A percentile compares a stretch with the other conserved stretches of the same genome.
Evolutionary conservation across 2,329 filamentous ascomycete species (phyloP).

Genomic region (Fusarium illudens): DNA sequence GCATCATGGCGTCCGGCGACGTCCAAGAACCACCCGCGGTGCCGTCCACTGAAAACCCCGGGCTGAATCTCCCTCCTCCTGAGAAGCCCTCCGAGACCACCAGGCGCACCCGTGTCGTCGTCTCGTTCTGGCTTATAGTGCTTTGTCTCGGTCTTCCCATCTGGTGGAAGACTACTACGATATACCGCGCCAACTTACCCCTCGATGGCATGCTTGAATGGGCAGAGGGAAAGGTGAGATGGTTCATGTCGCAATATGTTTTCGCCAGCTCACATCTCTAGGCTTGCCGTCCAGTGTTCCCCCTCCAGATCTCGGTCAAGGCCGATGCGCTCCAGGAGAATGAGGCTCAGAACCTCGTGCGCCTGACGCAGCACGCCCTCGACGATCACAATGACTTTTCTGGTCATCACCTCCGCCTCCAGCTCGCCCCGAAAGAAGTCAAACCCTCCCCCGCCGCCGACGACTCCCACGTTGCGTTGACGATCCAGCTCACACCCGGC

Average conservation of each 20-base stretch:
- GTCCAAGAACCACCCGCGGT: conserved; percentile 30
- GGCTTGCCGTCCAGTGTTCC: conserved; percentile 89
- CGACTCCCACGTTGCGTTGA: conserved; percentile 67
- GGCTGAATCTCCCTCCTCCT: conserved; percentile 68
- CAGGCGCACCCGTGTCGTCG: conserved; percentile 76
- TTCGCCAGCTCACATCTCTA: conserved; percentile 48
- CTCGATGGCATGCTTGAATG: conserved; percentile 87
- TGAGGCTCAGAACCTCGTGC: conserved; percentile 78
- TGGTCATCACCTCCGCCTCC: conserved; percentile 76
- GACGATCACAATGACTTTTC: conserved; percentile 89
- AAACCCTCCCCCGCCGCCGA: conserved; percentile 45
- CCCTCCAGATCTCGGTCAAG: conserved; percentile 81
- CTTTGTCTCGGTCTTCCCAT: conserved; percentile 85
- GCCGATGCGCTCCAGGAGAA: conserved; percentile 70
- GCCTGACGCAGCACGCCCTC: conserved; percentile 83
- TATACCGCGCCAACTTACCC: conserved; percentile 86
- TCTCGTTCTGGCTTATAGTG: conserved; percentile 92
- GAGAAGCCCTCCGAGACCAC: conserved; percentile 76
- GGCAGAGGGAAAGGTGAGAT: conserved; percentile 83
- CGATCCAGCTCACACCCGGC: conserved; percentile 74
- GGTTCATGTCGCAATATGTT: not conserved
- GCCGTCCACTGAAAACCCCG: conserved; percentile 15
- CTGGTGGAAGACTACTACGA: conserved; percentile 96
- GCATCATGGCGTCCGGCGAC: conserved; percentile 38
- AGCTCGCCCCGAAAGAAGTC: conserved; percentile 43